These are phyloP conservation scores for Barnettozyma sucrosica DNA, from an alignment of 805 yeast genomes.

Conservation along the genomic window DNA sequence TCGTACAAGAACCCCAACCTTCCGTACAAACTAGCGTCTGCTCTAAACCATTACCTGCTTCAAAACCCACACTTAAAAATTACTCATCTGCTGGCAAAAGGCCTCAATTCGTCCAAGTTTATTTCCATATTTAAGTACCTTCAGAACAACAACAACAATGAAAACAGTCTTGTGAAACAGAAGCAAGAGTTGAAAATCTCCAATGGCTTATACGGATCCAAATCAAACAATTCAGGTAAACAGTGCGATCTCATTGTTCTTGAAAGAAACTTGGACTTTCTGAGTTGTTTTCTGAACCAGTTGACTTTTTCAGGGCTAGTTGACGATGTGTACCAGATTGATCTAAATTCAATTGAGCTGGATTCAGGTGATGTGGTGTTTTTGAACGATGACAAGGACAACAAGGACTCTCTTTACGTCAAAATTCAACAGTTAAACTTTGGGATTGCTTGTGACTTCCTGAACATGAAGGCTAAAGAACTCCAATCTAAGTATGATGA, in stretches of 20 bases:
- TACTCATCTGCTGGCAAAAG: constrained; percentile 51
- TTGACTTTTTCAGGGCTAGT: constrained; percentile 77
- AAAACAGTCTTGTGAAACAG: constrained; percentile 33
- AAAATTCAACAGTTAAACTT: constrained; percentile 64
- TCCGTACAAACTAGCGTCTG: constrained; percentile 28
- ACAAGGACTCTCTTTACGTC: constrained; percentile 36
- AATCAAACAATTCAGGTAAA: constrained; percentile 36
- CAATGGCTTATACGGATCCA: constrained; percentile 27
- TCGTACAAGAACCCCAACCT: constrained; percentile 29
- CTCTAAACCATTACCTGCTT: constrained; percentile 40
- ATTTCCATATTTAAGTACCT: constrained; percentile 35
- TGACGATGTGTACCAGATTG: constrained; percentile 60
- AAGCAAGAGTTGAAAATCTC: constrained; percentile 20
- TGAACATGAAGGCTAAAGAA: constrained; percentile 65
- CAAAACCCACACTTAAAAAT: constrained; percentile 41
- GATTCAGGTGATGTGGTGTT: constrained; percentile 21
- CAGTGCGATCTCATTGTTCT: constrained; percentile 70
- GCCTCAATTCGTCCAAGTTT: constrained; percentile 47
- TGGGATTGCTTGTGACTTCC: constrained; percentile 66
- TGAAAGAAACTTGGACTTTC: constrained; percentile 71
- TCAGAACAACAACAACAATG: constrained; percentile 25
- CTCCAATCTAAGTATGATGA: constrained; percentile 65
- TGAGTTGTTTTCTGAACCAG: constrained; percentile 69
- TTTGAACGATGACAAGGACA: constrained; percentile 17
- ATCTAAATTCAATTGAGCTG: constrained; percentile 32